phyloP scores from a whole-genome alignment of 768 basidiomycete genomes.

The Pilatotrama ljubarskyi region DNA sequence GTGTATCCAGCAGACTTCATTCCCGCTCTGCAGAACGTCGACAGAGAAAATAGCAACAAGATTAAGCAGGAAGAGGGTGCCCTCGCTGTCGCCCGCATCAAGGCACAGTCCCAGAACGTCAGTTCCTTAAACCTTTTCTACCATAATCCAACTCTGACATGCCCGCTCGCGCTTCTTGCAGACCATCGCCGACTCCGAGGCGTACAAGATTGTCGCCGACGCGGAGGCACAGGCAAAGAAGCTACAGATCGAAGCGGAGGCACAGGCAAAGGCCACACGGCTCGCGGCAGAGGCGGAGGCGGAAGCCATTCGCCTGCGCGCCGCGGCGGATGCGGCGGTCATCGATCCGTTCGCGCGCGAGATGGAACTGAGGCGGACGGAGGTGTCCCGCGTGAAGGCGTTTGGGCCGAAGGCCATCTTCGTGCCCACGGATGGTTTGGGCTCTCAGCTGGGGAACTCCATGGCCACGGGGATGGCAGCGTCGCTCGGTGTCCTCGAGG shows the following conservation, averaged over 20 bases:
- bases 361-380: slow-evolving; percentile 70
- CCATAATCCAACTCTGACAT: background rate
- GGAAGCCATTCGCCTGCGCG: slow-evolving; percentile 62
- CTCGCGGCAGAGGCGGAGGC: slow-evolving; percentile 76
- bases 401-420: slow-evolving; percentile 72
- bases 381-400: slow-evolving; percentile 60
- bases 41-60: slow-evolving; percentile 85
- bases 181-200: slow-evolving; percentile 74
- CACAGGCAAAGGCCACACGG: slow-evolving; percentile 76
- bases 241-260: slow-evolving; percentile 69
- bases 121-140: slow-evolving; percentile 15
- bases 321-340: slow-evolving; percentile 61
- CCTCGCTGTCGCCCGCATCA: slow-evolving; percentile 74
- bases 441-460: slow-evolving; percentile 56
- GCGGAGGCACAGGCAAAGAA: slow-evolving; percentile 73
- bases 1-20: background rate
- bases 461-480: slow-evolving; percentile 57
- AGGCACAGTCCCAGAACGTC: slow-evolving; percentile 60
- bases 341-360: slow-evolving; percentile 69
- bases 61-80: slow-evolving; percentile 85
- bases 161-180: slow-evolving; percentile 21
- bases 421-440: slow-evolving; percentile 62
- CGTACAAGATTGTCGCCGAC: slow-evolving; percentile 70
- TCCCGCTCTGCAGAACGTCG: slow-evolving; percentile 60
- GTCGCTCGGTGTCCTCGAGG: slow-evolving; percentile 14